phyloP scores from a whole-genome alignment of 345 rosid species.

The Clausena lansium region DNA sequence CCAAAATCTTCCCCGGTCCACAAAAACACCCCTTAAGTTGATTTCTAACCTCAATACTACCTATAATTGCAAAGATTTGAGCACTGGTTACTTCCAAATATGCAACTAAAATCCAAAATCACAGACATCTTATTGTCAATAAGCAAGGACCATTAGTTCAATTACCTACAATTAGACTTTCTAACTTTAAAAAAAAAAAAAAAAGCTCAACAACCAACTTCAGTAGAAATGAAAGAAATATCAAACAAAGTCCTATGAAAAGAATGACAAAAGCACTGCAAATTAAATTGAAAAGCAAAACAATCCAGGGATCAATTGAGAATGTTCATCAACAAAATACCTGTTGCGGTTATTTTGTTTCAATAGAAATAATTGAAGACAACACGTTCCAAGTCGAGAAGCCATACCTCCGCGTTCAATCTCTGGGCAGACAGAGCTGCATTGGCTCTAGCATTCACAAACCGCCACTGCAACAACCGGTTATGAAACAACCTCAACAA shows the following conservation, averaged over 20 bases:
- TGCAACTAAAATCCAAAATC: neutral
- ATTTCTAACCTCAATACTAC: neutral
- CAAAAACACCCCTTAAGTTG: neutral
- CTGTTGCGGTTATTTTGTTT: neutral
- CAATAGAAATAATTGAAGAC: neutral
- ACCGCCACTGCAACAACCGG: slow-evolving; percentile 80
- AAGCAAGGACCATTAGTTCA: neutral
- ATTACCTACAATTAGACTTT: neutral
- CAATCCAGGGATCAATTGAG: neutral
- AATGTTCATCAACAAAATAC: neutral
- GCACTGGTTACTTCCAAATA: neutral
- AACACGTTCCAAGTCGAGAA: neutral
- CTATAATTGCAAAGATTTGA: neutral
- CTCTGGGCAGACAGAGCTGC: slow-evolving; percentile 51
- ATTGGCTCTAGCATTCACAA: slow-evolving; percentile 77
- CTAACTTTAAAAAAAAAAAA: neutral
- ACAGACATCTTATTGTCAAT: neutral
- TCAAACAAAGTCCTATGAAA: too few species aligned
- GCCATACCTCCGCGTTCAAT: slow-evolving; percentile 69
- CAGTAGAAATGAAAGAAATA: too few species aligned
- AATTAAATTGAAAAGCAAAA: neutral
- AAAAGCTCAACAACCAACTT: neutral
- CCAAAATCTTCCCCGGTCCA: neutral
- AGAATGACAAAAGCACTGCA: neutral
- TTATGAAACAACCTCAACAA: slow-evolving; percentile 66